phyloP scores from a whole-genome alignment of 73 alveolate genomes.

The Breviolum minutum region DNA sequence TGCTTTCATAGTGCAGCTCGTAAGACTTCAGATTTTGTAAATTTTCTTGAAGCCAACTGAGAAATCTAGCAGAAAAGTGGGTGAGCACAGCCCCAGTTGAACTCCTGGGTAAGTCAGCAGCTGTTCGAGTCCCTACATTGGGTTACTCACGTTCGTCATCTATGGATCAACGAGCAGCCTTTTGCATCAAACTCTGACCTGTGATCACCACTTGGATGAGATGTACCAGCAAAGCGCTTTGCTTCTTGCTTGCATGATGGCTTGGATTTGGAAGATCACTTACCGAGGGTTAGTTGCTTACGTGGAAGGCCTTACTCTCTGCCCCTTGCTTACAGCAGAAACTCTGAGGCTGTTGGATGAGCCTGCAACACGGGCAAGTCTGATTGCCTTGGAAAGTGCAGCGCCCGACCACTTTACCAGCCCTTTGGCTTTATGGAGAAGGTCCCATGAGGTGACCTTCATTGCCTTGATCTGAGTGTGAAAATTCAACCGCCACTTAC shows the following conservation, averaged over 20 bases:
- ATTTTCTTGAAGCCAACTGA: not conserved
- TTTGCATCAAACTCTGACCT: not conserved
- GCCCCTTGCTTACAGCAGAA: too few species aligned
- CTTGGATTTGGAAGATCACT: not conserved
- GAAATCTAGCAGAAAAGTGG: constrained; percentile 24
- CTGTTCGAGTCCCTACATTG: not conserved
- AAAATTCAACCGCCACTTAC: too few species aligned
- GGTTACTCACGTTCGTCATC: not conserved
- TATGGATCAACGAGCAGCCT: not conserved
- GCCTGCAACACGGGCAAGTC: constrained; percentile 48
- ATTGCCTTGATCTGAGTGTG: too few species aligned
- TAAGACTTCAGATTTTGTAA: constrained; percentile 51
- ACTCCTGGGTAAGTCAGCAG: not conserved
- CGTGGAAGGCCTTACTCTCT: too few species aligned
- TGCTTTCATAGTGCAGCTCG: constrained; percentile 23
- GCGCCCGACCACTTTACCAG: constrained; percentile 51
- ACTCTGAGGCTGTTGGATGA: constrained; percentile 45
- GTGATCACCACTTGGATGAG: not conserved
- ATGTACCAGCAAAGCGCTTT: constrained; percentile 57
- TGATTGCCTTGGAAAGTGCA: constrained; percentile 55
- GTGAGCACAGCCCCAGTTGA: too few species aligned
- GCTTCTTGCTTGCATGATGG: not conserved
- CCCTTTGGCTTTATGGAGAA: not conserved
- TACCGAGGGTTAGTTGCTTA: not conserved
- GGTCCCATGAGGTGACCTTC: too few species aligned